Conservation (phyloP, 192 early-diverging fungal species). For the Funneliformis mosseae region DNA sequence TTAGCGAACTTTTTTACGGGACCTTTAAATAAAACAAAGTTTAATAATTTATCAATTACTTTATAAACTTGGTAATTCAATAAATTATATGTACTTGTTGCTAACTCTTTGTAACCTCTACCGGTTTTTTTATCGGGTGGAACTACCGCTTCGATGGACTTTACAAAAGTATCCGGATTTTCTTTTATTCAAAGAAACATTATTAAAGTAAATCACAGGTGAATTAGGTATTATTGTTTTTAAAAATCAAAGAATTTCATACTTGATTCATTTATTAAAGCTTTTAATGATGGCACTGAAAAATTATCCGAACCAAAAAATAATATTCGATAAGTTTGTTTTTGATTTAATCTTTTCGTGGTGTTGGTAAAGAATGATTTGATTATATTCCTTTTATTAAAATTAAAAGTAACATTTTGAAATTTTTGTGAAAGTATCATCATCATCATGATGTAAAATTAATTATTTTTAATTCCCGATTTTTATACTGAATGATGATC, state of each 20-base stretch:
- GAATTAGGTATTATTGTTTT: no score
- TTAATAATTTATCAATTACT: slow-evolving; percentile 15
- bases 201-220: no score
- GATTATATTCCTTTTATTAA: not conserved
- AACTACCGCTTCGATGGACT: slow-evolving; percentile 37
- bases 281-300: slow-evolving; percentile 61
- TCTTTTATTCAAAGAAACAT: no score
- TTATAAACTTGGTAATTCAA: not conserved
- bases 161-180: slow-evolving; percentile 33
- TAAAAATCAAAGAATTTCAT: no score
- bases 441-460: no score
- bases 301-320: slow-evolving; percentile 93
- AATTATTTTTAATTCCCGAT: no score
- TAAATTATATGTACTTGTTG: not conserved
- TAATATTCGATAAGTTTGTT: slow-evolving; percentile 45
- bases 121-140: slow-evolving; percentile 45
- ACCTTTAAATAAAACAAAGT: slow-evolving; percentile 37
- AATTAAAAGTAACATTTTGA: not conserved
- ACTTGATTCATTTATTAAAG: slow-evolving; percentile 58
- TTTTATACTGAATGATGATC: no score
- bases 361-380: not conserved
- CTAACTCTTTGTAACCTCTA: slow-evolving; percentile 11
- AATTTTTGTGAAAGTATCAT: not conserved
- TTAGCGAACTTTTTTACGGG: slow-evolving; percentile 52
- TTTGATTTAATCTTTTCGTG: not conserved